phyloP scores from a whole-genome alignment of 108 stramenopile species.

The Nitzschia palea region DNA sequence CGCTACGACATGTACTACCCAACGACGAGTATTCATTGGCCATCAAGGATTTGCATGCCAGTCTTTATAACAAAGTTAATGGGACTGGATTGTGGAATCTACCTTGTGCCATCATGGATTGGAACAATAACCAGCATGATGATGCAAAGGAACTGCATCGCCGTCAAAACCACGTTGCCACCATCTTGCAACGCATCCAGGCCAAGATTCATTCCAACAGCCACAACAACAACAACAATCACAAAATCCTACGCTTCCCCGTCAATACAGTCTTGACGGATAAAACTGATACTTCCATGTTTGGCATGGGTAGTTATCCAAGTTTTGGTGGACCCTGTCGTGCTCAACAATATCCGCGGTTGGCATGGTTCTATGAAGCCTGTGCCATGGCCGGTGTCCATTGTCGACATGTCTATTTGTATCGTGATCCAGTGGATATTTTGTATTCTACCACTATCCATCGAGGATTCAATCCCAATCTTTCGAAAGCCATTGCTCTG shows the following conservation, averaged over 20 bases:
- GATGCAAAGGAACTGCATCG: background rate
- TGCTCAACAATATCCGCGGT: constrained; percentile 16
- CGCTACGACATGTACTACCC: background rate
- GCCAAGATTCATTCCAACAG: background rate
- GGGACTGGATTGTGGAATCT: background rate
- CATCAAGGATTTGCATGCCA: background rate
- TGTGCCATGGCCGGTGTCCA: constrained; percentile 22
- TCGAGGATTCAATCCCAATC: background rate
- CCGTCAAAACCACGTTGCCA: background rate
- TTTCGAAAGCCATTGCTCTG: constrained; percentile 12
- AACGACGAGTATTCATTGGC: background rate
- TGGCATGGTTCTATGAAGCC: constrained; percentile 26
- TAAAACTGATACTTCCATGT: background rate
- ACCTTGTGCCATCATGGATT: background rate
- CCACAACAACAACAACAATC: constrained; percentile 7
- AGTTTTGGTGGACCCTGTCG: constrained; percentile 19
- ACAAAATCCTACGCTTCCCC: background rate
- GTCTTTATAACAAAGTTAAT: background rate
- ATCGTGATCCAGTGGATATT: constrained; percentile 20
- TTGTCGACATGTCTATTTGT: constrained; percentile 27
- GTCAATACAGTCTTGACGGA: background rate
- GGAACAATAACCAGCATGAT: background rate
- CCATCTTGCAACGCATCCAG: background rate
- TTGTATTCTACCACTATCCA: constrained; percentile 16
- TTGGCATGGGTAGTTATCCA: constrained; percentile 22